Evolutionary conservation across 225 moss, liverwort and hornwort genomes (phyloP).

Genomic region (Thuidium tamariscinum): DNA sequence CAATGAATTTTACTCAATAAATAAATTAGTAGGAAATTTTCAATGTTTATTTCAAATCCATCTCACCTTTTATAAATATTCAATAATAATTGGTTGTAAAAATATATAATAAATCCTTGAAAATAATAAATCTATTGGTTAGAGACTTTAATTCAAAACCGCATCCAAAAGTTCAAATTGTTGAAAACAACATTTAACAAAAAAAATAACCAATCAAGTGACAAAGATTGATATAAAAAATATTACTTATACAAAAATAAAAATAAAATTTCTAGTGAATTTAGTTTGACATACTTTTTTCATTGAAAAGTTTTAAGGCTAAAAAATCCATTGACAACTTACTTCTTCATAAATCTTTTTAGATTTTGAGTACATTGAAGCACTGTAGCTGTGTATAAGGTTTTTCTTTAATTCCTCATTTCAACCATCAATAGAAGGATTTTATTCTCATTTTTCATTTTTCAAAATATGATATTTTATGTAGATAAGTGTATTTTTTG

Average conservation of each 20-base stretch:
- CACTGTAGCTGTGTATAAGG: fast-evolving
- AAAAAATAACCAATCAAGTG: neutral
- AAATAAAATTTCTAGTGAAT: fast-evolving
- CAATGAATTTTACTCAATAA: no score
- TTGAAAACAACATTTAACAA: neutral
- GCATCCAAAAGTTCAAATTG: neutral
- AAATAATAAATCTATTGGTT: neutral
- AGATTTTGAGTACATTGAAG: neutral
- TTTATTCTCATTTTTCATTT: no score
- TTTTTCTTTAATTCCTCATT: neutral
- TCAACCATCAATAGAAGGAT: no score
- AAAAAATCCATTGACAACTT: neutral
- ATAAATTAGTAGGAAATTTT: no score
- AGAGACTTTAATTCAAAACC: neutral
- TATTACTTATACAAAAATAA: fast-evolving
- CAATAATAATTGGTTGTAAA: neutral
- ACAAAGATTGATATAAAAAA: neutral
- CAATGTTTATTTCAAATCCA: neutral
- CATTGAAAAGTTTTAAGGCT: neutral
- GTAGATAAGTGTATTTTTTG: neutral
- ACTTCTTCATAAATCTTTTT: no score
- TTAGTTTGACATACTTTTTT: neutral
- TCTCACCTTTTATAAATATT: neutral
- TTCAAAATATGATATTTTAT: neutral
- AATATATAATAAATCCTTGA: neutral